A percentile compares a stretch with the other conserved stretches of the same genome.
phyloP scores from a whole-genome alignment of 2,329 filamentous ascomycete genomes.

The Fusarium dlaminii region DNA sequence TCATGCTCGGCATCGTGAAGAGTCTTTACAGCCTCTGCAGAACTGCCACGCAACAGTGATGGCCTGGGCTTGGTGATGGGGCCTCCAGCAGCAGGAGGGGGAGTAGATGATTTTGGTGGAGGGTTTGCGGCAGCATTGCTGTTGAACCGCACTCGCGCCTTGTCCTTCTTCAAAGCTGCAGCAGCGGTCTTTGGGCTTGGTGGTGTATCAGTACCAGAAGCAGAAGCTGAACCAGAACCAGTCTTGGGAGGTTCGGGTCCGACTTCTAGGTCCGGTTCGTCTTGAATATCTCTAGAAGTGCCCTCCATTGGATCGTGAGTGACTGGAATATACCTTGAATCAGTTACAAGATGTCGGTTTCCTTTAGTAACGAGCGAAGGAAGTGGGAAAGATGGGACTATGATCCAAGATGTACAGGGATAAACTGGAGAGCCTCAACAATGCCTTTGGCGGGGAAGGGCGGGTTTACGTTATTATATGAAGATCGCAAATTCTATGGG shows the following conservation, averaged over 20 bases:
- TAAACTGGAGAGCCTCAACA: constrained; percentile 13
- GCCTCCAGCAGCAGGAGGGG: constrained; percentile 11
- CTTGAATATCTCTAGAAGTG: constrained; percentile 27
- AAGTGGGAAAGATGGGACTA: constrained; percentile 20
- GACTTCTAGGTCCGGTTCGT: constrained; percentile 37
- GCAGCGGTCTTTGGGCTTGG: constrained; percentile 21
- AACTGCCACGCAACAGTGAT: constrained; percentile 55
- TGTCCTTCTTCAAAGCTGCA: constrained; percentile 50
- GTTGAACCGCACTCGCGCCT: constrained; percentile 60
- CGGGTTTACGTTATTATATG: constrained; percentile 30
- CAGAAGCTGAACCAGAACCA: neutral
- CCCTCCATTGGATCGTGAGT: constrained; percentile 31
- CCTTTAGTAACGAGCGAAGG: constrained; percentile 21
- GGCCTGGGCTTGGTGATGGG: constrained; percentile 48
- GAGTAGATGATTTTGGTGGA: constrained; percentile 26
- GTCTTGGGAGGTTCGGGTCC: constrained; percentile 18
- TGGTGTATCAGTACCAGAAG: constrained; percentile 7
- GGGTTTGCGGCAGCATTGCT: constrained; percentile 52
- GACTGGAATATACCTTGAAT: neutral
- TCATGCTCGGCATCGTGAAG: constrained; percentile 40
- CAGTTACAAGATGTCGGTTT: neutral
- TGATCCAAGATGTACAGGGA: constrained; percentile 15
- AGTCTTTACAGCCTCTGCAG: constrained; percentile 50
- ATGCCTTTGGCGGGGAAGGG: constrained; percentile 23
- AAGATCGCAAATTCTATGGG: constrained; percentile 1